Percentiles rank a stretch among this genome's conserved stretches.
Conservation (phyloP, 768 basidiomycete genomes). For the Boletus barrowsii region DNA sequence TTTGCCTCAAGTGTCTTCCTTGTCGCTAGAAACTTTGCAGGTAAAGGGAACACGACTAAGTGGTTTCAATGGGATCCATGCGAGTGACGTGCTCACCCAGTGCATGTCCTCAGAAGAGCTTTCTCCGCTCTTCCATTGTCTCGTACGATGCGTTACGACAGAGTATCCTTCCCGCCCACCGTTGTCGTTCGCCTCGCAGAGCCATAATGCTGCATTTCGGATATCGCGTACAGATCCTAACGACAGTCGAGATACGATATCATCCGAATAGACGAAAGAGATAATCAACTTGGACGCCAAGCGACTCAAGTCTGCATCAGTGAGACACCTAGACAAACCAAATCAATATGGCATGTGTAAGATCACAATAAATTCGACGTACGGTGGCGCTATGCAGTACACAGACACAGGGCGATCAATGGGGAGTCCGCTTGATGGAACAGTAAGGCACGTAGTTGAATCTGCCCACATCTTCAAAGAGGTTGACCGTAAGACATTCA, state of each 20-base stretch:
- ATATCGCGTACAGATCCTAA: slow-evolving; percentile 76
- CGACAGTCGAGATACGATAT: slow-evolving; percentile 75
- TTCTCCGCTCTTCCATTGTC: slow-evolving; percentile 60
- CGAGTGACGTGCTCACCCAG: slow-evolving; percentile 44
- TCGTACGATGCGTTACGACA: slow-evolving; percentile 45
- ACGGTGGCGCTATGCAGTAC: slow-evolving; percentile 82
- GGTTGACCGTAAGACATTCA: neutral
- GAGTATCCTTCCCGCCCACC: slow-evolving; percentile 39
- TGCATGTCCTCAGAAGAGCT: slow-evolving; percentile 47
- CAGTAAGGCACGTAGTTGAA: slow-evolving; percentile 69
- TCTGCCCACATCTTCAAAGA: slow-evolving; percentile 76
- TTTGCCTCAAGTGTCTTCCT: slow-evolving; percentile 85
- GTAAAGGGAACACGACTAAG: neutral
- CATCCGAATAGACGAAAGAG: slow-evolving; percentile 81
- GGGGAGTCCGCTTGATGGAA: slow-evolving; percentile 67
- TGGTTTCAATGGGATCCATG: neutral
- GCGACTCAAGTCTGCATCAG: slow-evolving; percentile 56
- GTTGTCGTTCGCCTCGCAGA: slow-evolving; percentile 65
- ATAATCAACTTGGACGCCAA: slow-evolving; percentile 63
- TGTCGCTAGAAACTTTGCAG: slow-evolving; percentile 64
- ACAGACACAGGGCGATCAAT: slow-evolving; percentile 62
- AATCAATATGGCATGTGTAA: neutral
- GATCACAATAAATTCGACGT: slow-evolving; percentile 26
- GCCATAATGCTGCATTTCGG: slow-evolving; percentile 69
- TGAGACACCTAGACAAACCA: slow-evolving; percentile 47